phyloP scores from a whole-genome alignment of 2,329 filamentous ascomycete species.

The Domatiomyces catenatus region DNA sequence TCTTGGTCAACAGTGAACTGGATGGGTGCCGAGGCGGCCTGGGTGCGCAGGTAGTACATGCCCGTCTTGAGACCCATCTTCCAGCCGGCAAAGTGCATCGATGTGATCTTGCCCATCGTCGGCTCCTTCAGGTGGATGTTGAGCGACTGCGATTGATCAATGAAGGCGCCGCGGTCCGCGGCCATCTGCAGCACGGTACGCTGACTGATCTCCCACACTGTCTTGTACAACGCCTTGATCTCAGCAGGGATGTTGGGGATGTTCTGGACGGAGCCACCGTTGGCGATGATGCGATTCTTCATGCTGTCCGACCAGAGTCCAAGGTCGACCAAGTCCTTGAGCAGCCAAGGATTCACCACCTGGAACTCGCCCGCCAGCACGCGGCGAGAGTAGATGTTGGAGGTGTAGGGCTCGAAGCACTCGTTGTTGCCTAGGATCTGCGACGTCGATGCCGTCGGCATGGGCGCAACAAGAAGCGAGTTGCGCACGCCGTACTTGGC shows the following conservation, averaged over 20 bases:
- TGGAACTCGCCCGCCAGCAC: conserved; percentile 98
- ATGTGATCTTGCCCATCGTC: conserved; percentile 99
- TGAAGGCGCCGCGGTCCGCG: conserved; percentile 93
- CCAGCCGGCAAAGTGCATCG: conserved; percentile 98
- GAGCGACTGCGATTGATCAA: conserved; percentile 95
- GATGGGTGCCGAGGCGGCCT: conserved; percentile 90
- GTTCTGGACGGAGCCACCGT: conserved; percentile 89
- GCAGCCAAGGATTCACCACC: conserved; percentile 95
- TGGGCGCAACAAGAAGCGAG: conserved; percentile 85
- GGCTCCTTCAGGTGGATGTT: conserved; percentile 99
- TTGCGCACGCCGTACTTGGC: conserved; percentile 89
- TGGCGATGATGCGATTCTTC: conserved; percentile 99
- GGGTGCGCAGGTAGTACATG: conserved; percentile 99
- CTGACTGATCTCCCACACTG: conserved; percentile 98
- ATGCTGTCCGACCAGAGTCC: conserved; percentile 98
- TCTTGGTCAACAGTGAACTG: conserved; percentile 99
- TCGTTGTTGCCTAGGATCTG: conserved; percentile 99
- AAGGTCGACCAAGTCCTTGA: conserved; percentile 95
- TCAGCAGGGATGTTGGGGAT: conserved; percentile 93
- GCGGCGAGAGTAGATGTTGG: conserved; percentile 98
- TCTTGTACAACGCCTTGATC: conserved; percentile 97
- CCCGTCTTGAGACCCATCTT: conserved; percentile 98
- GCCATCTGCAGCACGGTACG: conserved; percentile 94
- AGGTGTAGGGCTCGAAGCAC: conserved; percentile 99
- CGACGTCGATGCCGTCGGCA: conserved; percentile 94